phyloP scores from a whole-genome alignment of 148 eudicot species.

The Arbutus unedo region DNA sequence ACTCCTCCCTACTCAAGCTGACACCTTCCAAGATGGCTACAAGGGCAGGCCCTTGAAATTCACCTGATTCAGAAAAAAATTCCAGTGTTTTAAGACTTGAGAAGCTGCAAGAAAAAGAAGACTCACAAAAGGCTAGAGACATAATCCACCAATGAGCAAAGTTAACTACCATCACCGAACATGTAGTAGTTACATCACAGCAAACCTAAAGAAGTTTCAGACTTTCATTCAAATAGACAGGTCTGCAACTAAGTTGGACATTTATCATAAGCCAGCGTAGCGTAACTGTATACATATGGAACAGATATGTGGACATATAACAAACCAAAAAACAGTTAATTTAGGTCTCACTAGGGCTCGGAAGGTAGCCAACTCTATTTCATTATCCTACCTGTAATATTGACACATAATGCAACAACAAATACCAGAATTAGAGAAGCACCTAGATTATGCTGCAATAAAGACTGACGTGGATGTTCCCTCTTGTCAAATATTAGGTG shows the following conservation, averaged over 20 bases:
- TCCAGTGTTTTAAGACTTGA: not conserved
- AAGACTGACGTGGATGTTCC: slow-evolving; percentile 80
- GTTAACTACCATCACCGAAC: not conserved
- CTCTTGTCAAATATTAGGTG: slow-evolving; percentile 83
- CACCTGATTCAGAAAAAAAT: slow-evolving; percentile 49
- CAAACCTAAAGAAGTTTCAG: not conserved
- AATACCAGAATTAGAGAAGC: slow-evolving; percentile 21
- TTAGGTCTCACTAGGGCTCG: not conserved
- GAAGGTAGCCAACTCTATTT: not conserved
- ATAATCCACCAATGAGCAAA: not conserved
- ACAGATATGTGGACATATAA: not conserved
- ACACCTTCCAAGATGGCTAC: slow-evolving; percentile 84
- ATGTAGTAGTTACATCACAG: not conserved
- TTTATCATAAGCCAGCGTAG: slow-evolving; percentile 6
- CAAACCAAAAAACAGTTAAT: not conserved
- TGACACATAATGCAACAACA: slow-evolving; percentile 14
- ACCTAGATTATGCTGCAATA: slow-evolving; percentile 98
- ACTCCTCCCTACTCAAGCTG: slow-evolving; percentile 84
- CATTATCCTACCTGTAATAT: not conserved
- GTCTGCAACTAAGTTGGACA: not conserved
- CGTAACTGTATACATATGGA: not conserved
- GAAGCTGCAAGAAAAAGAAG: not conserved
- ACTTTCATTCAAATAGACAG: not conserved
- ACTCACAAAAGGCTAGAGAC: not conserved
- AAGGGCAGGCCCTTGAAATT: slow-evolving; percentile 91